Evolutionary conservation across 2,329 filamentous ascomycete genomes (phyloP), one percentile per base, ranked within the genome.

Genomic region (Fonsecaea multimorphosa): DNA sequence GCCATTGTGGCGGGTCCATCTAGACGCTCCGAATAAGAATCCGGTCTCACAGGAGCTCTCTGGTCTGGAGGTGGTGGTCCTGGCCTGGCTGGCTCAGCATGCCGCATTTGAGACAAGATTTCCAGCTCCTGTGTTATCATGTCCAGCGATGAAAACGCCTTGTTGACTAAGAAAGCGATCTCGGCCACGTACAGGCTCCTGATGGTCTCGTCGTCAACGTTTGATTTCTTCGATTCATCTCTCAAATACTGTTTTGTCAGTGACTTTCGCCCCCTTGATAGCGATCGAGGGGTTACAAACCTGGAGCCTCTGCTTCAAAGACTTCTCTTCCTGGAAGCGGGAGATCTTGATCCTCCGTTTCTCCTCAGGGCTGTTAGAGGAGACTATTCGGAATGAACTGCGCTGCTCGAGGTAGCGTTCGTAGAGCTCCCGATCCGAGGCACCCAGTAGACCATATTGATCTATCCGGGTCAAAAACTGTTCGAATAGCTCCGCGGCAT

Each of bases 121-220:
- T 93, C 88, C 63, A 92, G 78, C 79, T 99, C 95, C 72, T 92
- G 90, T 46, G 90, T 91, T 64, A 97, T 84, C 19, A 91, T 87
- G 77, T 98, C 95, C n/a, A 99, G 85, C 0, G 89, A 86, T 75
- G 95, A 91, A 73, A 98, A 96, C 4, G 93, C 84, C 75, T 91
- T 87, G 77, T 97, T 92, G 2, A 89, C 86, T 73, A 85, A 87
- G 69, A 93, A 88, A 19, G 86, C 82, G 51, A 97, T 81, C 71
- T 92, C 88, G 0, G 93, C 88, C 31, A 97, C 82, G 74, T 96
- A 88, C 32, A 96, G 82, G 68, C 91, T 85, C 56, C 95, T 88
- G 14, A 93, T 85, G n/a, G 89, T 84, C 72, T 93, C 91, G 63
- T 99, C 95, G 73, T 98, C 95, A 53, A 71, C 58, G 60, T 67